Evolutionary conservation across 768 basidiomycete genomes (phyloP).

Genomic region (Lactarius trivialis): DNA sequence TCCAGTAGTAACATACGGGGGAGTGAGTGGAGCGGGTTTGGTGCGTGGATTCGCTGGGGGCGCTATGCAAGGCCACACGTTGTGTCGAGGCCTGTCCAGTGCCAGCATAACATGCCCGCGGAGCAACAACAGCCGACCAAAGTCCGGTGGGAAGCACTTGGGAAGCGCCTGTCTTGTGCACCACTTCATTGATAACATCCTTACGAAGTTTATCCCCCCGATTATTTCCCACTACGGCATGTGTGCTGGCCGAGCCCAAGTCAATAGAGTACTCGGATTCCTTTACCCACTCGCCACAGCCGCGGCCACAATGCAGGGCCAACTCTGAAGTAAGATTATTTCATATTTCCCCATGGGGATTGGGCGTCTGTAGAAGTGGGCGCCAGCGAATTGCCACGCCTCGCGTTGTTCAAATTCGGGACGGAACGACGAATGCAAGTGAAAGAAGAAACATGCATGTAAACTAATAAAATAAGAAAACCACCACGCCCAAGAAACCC

Average conservation of each 20-base stretch:
- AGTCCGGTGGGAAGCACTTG: neutral
- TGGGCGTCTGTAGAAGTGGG: neutral
- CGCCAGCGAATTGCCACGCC: neutral
- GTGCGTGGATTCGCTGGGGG: neutral
- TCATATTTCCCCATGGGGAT: neutral
- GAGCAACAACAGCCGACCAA: neutral
- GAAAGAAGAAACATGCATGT: neutral
- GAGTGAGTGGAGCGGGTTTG: neutral
- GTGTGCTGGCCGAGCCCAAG: neutral
- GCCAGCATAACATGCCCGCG: neutral
- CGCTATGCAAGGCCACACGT: neutral
- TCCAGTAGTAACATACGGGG: too few relatives aligned
- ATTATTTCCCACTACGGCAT: too few relatives aligned
- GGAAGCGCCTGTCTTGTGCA: neutral
- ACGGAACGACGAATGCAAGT: neutral
- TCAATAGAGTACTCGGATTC: neutral
- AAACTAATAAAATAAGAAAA: neutral
- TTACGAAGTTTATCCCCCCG: too few relatives aligned
- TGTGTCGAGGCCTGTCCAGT: neutral
- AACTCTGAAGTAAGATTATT: neutral
- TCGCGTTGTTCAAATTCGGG: neutral
- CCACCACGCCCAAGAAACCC: neutral
- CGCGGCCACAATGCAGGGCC: too few relatives aligned
- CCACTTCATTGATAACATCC: neutral
- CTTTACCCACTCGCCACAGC: neutral